Evolutionary conservation across 2,329 filamentous ascomycete species (phyloP), one percentile per base, ranked within the genome.

Genomic region (Triangularia setosa): DNA sequence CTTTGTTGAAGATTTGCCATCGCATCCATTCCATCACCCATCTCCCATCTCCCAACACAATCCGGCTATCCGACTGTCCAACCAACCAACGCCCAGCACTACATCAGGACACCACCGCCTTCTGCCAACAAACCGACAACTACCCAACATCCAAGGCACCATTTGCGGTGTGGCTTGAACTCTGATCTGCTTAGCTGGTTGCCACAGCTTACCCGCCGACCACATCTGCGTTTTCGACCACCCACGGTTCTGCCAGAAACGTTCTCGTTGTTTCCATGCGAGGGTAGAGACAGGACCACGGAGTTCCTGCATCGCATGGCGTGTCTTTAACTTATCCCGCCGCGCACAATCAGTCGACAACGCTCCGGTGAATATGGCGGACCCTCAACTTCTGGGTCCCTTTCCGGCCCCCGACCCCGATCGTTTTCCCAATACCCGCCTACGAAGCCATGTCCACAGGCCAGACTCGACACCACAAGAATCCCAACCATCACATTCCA

Each of bases 381-480:
- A 71, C 66, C 35, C 69, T n/a, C 66, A 64, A 48, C 40, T 21
- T 30, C 60, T 63, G 65, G 72, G 72, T 57, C 66, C 70, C 40
- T 66, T 73, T 44, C 65, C 70, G 58, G 65, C 64, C 24, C 69
- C 69, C 60, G 73, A 75, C 66, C 66, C 67, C 7, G 60, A 63
- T 59, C 70, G 65, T 4, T 69, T 71, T 33, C 72, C 70, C 33
- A 73, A 75, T 63, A 69, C 70, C 16, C 72, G 72, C n/a, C 72
- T 67, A 3, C 70, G 73, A 27, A 23, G 40, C 27, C 35, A 52
- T 64, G 9, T 69, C 68, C n/a, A 63, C 65, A 11, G 24, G 65
- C 21, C 44, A 87, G 89, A 62, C 81, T 25, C 27, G 58, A 59
- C 25, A 18, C n/a, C 53, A 12, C 18, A 56, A 23, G 56, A 54